phyloP scores from a whole-genome alignment of 2,329 filamentous ascomycete genomes.

The Ascochyta rabiei region DNA sequence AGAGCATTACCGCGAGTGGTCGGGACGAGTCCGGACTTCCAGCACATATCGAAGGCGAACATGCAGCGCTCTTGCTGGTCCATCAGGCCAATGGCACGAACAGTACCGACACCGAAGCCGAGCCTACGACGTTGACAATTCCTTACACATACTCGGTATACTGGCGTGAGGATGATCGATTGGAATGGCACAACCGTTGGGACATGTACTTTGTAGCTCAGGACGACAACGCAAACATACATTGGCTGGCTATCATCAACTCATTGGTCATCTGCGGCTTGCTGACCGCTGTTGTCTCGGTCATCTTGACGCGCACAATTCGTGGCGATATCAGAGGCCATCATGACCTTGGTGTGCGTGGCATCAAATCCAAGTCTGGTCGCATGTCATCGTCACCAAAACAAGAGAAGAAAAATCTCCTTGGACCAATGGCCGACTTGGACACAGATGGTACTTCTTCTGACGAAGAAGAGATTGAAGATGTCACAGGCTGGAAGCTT shows the following conservation, averaged over 20 bases:
- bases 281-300: conserved; percentile 77
- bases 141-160: conserved; percentile 91
- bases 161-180: conserved; percentile 78
- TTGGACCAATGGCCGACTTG: conserved; percentile 64
- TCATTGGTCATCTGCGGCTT: conserved; percentile 82
- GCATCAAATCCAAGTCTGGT: conserved; percentile 43
- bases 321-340: conserved; percentile 78
- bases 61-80: conserved; percentile 72
- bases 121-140: conserved; percentile 71
- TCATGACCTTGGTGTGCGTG: conserved; percentile 61
- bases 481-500: conserved; percentile 86
- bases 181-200: conserved; percentile 87
- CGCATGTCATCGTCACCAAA: conserved; percentile 33
- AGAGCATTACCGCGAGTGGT: conserved; percentile 71
- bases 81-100: conserved; percentile 63
- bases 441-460: conserved; percentile 63
- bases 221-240: conserved; percentile 78
- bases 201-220: conserved; percentile 90
- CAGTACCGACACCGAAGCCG: conserved; percentile 59
- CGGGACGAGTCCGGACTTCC: conserved; percentile 72
- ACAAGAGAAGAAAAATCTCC: conserved; percentile 64
- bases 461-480: conserved; percentile 76
- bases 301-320: conserved; percentile 80
- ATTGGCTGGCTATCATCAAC: conserved; percentile 89
- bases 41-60: conserved; percentile 66